phyloP scores from a whole-genome alignment of 2,329 filamentous ascomycete genomes.

The Canariomyces notabilis region DNA sequence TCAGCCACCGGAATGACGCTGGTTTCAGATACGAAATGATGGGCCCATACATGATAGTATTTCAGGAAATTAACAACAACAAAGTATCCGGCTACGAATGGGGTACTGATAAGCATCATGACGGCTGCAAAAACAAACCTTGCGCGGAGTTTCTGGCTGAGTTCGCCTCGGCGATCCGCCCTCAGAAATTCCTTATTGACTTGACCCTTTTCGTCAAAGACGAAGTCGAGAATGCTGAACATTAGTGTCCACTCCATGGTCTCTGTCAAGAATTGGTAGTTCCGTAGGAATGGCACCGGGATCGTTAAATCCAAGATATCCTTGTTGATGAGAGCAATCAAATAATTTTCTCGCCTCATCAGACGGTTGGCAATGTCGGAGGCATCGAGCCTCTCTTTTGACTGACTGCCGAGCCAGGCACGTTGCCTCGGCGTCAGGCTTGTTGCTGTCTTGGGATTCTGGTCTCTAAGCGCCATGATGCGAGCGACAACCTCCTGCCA shows the following conservation, averaged over 20 bases:
- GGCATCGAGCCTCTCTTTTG: conserved; percentile 89
- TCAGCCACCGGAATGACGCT: neutral
- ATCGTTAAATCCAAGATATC: conserved; percentile 85
- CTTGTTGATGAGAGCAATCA: conserved; percentile 97
- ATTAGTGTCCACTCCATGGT: conserved; percentile 91
- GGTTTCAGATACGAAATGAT: neutral
- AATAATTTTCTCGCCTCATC: conserved; percentile 95
- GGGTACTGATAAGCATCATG: conserved; percentile 80
- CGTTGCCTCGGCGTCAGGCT: conserved; percentile 49
- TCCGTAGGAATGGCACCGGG: conserved; percentile 75
- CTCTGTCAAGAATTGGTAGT: conserved; percentile 78
- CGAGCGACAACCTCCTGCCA: conserved; percentile 88
- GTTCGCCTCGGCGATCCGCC: conserved; percentile 68
- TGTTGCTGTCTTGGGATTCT: conserved; percentile 73
- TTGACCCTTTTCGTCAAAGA: conserved; percentile 86
- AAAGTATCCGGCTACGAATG: conserved; percentile 81
- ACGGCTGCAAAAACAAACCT: conserved; percentile 79
- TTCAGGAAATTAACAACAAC: conserved; percentile 88
- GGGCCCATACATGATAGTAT: conserved; percentile 72
- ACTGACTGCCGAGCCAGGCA: conserved; percentile 70
- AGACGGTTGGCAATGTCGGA: conserved; percentile 95
- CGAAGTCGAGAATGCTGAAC: conserved; percentile 85
- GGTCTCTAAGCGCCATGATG: conserved; percentile 76
- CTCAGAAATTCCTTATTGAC: conserved; percentile 82
- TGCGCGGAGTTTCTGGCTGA: conserved; percentile 72